A percentile compares a stretch with the other conserved stretches of the same genome.
phyloP scores from a whole-genome alignment of 73 alveolate species.

The Durusdinium trenchii region DNA sequence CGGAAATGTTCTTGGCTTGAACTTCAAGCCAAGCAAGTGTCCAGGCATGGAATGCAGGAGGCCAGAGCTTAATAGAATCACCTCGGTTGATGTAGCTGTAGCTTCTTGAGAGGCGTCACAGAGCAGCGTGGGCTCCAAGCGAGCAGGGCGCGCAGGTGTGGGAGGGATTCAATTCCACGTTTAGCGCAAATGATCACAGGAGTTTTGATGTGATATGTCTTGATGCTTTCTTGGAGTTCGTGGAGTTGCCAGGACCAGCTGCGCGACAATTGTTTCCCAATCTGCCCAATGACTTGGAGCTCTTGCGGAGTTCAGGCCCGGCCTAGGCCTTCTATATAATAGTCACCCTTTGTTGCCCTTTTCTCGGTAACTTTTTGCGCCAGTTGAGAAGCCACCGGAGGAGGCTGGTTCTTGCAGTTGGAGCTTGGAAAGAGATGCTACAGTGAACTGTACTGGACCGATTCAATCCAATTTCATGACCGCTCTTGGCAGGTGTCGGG shows the following conservation, averaged over 20 bases:
- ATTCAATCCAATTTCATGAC: no score
- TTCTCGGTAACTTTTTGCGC: neutral
- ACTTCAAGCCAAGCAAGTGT: neutral
- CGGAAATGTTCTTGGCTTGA: no score
- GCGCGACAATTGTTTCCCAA: neutral
- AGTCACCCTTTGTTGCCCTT: no score
- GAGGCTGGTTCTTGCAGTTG: neutral
- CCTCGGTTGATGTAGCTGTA: neutral
- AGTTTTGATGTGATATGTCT: no score
- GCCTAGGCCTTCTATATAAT: no score
- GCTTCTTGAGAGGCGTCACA: neutral
- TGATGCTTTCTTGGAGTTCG: no score
- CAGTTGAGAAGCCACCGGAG: conserved; percentile 47
- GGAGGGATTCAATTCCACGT: no score
- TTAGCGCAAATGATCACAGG: no score
- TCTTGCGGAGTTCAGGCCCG: neutral
- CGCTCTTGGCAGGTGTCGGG: neutral
- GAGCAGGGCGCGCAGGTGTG: neutral
- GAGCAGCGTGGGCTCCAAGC: conserved; percentile 8
- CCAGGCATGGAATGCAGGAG: neutral
- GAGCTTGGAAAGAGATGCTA: neutral
- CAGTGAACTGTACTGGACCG: no score
- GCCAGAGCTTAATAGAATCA: neutral
- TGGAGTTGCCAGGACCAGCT: neutral
- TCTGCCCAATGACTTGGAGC: neutral